phyloP scores from a whole-genome alignment of 768 basidiomycete genomes.

The Mycena haematopus region DNA sequence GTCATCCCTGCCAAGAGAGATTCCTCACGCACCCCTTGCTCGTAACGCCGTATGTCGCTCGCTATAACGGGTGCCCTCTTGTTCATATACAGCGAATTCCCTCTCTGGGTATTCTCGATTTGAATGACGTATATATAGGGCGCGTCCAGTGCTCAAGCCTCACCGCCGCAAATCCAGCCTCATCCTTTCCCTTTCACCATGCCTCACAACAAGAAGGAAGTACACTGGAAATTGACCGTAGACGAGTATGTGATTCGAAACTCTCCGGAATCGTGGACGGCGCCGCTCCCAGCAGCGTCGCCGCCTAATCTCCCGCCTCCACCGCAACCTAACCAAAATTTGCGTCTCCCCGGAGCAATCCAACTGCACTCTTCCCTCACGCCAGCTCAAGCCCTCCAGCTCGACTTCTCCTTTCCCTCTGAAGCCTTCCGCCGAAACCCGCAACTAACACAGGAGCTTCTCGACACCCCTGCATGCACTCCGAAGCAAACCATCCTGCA shows the following conservation, averaged over 20 bases:
- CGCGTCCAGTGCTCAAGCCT: not conserved
- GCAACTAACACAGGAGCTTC: conserved; percentile 3
- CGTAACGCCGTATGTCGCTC: no score
- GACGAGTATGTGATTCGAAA: not conserved
- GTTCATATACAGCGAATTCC: not conserved
- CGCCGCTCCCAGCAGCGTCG: not conserved
- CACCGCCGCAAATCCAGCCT: not conserved
- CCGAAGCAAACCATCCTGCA: not conserved
- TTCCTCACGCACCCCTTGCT: not conserved
- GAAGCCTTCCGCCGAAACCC: conserved; percentile 17
- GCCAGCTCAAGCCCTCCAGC: conserved; percentile 6
- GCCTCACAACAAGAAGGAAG: not conserved
- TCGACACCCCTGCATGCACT: conserved; percentile 4
- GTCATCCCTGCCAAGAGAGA: not conserved
- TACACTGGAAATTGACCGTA: not conserved
- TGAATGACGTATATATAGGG: not conserved
- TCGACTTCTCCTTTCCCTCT: conserved; percentile 25
- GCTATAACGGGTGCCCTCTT: not conserved
- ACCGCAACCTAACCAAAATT: conserved; percentile 3
- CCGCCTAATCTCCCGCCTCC: not conserved
- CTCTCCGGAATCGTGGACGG: conserved; percentile 5
- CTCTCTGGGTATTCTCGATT: not conserved
- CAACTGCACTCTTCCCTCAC: conserved; percentile 1
- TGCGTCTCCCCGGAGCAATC: not conserved
- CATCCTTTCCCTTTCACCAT: not conserved